phyloP scores from a whole-genome alignment of 441 rosid species.

The Euphorbia schlechtendalii region DNA sequence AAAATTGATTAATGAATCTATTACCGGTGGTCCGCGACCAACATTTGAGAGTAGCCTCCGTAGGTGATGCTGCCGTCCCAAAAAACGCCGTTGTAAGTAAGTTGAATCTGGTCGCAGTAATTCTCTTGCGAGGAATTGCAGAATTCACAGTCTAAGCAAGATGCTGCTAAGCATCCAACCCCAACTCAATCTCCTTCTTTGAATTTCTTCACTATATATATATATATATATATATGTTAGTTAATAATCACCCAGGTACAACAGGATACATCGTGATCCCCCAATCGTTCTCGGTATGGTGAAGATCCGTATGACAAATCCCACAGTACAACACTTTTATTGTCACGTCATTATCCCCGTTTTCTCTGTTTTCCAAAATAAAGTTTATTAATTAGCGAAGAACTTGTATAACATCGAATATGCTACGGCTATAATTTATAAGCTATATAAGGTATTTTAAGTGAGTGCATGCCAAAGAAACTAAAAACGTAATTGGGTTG shows the following conservation, averaged over 20 bases:
- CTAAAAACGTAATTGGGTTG: no score
- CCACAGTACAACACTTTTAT: constrained; percentile 65
- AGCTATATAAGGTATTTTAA: no score
- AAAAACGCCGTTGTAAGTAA: constrained; percentile 52
- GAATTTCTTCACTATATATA: no score
- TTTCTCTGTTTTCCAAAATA: constrained; percentile 35
- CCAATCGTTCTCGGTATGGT: constrained; percentile 57
- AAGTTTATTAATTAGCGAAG: no score
- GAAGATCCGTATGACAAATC: constrained; percentile 71
- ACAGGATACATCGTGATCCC: constrained; percentile 73
- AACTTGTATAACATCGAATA: not conserved
- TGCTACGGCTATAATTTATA: no score
- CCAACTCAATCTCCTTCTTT: constrained; percentile 58
- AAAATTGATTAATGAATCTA: no score
- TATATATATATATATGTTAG: constrained; percentile 17
- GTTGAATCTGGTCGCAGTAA: constrained; percentile 47
- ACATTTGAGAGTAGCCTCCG: constrained; percentile 47
- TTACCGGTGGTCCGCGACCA: constrained; percentile 58
- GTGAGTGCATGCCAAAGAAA: no score
- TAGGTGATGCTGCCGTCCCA: constrained; percentile 61
- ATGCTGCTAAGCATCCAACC: constrained; percentile 53
- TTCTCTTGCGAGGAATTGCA: constrained; percentile 49
- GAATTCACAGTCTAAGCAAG: constrained; percentile 56
- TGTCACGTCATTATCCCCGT: constrained; percentile 61
- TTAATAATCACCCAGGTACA: constrained; percentile 53